Evolutionary conservation across 139 green algal genomes (phyloP).

Genomic region (Dunaliella sp.): DNA sequence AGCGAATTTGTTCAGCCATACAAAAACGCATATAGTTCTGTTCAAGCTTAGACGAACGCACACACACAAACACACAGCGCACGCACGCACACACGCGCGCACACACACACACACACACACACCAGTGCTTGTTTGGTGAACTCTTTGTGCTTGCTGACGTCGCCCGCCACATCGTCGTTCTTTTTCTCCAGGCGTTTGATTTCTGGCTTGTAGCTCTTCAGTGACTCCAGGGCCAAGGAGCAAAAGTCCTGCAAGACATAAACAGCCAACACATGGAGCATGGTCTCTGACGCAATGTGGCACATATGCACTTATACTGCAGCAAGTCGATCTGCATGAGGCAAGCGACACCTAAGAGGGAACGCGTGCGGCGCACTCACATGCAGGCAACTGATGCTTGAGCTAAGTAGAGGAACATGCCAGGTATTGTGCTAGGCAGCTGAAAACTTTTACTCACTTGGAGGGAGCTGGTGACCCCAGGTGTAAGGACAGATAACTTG

Average conservation of each 20-base stretch:
- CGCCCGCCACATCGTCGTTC: neutral
- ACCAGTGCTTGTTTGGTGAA: neutral
- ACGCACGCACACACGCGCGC: neutral
- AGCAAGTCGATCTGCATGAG: too few species aligned
- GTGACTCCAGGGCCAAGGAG: conserved; percentile 1
- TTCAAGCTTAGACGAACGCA: neutral
- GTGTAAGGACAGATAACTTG: neutral
- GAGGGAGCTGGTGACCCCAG: neutral
- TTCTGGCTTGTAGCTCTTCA: conserved; percentile 15
- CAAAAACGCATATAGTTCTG: too few species aligned
- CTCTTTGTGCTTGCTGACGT: neutral
- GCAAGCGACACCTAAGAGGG: too few species aligned
- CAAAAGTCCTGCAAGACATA: conserved; percentile 11
- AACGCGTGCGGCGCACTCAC: too few species aligned
- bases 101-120: neutral
- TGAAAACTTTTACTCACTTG: too few species aligned
- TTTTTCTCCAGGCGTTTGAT: neutral
- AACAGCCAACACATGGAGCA: too few species aligned
- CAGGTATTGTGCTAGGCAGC: too few species aligned
- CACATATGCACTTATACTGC: too few species aligned
- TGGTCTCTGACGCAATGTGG: too few species aligned
- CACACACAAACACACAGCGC: neutral
- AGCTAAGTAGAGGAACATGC: too few species aligned
- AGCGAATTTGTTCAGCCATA: too few species aligned
- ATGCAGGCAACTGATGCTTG: too few species aligned